Evolutionary conservation across 2,329 filamentous ascomycete genomes (phyloP).

Genomic region (Epicoccum nigrum): DNA sequence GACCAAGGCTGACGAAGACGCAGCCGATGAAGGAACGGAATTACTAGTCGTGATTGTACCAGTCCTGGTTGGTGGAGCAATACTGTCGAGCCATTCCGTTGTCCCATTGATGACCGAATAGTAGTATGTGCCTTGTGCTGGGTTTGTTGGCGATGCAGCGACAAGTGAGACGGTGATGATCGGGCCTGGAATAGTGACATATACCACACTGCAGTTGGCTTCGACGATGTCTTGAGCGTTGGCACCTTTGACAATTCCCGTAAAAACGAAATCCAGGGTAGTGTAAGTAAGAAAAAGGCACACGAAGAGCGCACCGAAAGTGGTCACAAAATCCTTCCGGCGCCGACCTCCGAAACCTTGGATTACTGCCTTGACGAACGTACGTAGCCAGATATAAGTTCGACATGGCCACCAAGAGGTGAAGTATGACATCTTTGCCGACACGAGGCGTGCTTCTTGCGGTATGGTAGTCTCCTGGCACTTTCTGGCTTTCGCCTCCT

Average conservation of each 20-base stretch:
- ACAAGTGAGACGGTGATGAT: conserved; percentile 44
- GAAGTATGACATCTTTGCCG: background rate
- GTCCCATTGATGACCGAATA: conserved; percentile 43
- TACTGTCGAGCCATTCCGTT: conserved; percentile 40
- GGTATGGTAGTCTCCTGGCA: background rate
- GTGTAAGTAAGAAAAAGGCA: conserved; percentile 25
- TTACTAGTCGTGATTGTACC: conserved; percentile 17
- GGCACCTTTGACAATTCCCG: conserved; percentile 27
- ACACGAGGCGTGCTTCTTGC: background rate
- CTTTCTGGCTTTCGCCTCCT: background rate
- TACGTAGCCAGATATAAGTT: background rate
- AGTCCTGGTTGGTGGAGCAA: conserved; percentile 34
- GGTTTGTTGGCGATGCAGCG: conserved; percentile 28
- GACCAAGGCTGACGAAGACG: conserved; percentile 1
- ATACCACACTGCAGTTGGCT: conserved; percentile 40
- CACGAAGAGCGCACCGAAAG: conserved; percentile 13
- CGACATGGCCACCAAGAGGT: conserved; percentile 31
- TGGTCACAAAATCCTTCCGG: conserved; percentile 24
- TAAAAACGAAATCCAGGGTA: conserved; percentile 26
- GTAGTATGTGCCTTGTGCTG: conserved; percentile 41
- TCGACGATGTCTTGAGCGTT: conserved; percentile 31
- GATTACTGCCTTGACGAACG: conserved; percentile 15
- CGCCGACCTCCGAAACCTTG: conserved; percentile 16
- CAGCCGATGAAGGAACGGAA: background rate
- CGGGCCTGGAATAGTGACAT: conserved; percentile 39